phyloP scores from a whole-genome alignment of 305 asterid genomes.

The Solanum chacoense region DNA sequence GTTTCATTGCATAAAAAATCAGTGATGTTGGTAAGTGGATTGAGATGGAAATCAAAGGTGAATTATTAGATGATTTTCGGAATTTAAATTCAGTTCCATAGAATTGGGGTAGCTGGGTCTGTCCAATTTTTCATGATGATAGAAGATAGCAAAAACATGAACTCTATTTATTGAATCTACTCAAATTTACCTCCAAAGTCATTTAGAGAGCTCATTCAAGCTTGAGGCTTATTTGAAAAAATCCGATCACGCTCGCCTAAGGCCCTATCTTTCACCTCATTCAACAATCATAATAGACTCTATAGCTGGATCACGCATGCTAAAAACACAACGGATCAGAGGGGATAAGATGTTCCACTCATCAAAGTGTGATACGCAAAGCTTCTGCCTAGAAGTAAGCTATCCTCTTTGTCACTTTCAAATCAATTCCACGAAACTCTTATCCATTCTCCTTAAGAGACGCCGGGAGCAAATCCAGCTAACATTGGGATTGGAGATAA shows the following conservation, averaged over 20 bases:
- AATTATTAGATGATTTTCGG: not conserved
- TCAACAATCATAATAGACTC: not conserved
- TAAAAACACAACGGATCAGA: not conserved
- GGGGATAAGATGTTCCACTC: not conserved
- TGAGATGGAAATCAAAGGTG: not conserved
- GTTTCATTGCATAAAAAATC: not conserved
- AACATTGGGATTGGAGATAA: no score
- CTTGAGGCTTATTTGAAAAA: not conserved
- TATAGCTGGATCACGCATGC: not conserved
- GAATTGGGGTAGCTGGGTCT: not conserved
- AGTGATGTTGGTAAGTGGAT: not conserved
- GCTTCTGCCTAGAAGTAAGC: not conserved
- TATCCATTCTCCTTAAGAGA: not conserved
- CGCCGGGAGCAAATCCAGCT: not conserved
- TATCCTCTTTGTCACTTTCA: not conserved
- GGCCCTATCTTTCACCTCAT: not conserved
- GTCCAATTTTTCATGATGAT: not conserved
- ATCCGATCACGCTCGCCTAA: not conserved
- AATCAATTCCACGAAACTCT: not conserved
- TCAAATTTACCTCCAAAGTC: not conserved
- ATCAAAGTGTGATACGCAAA: not conserved
- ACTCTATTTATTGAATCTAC: no score
- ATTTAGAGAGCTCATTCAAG: not conserved
- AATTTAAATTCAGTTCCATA: not conserved
- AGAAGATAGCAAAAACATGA: not conserved